These are phyloP conservation scores for Neoarthrinium moseri DNA, from an alignment of 2,329 filamentous ascomycete genomes.

Conservation along the genomic window DNA sequence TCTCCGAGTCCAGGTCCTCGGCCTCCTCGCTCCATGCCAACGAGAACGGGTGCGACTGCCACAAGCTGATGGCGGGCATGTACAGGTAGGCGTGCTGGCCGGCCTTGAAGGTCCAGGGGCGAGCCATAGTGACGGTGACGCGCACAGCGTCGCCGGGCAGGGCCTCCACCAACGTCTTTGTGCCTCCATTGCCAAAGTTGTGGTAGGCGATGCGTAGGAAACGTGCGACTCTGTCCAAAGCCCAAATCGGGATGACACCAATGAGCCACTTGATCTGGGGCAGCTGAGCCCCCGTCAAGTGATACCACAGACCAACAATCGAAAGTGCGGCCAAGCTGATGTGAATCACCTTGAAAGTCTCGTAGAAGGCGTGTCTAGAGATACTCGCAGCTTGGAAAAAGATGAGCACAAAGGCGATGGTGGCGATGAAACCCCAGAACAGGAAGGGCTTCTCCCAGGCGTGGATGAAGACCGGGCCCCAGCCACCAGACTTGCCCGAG, in stretches of 20 bases:
- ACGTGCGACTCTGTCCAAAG: conserved; percentile 59
- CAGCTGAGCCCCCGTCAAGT: conserved; percentile 54
- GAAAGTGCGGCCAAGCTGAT: conserved; percentile 60
- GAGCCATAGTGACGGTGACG: conserved; percentile 70
- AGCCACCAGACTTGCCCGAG: conserved; percentile 41
- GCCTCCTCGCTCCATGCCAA: conserved; percentile 74
- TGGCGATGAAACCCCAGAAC: conserved; percentile 62
- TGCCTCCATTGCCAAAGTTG: conserved; percentile 67
- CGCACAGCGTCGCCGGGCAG: conserved; percentile 74
- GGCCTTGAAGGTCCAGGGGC: conserved; percentile 73
- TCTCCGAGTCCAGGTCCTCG: conserved; percentile 48
- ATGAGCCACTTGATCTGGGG: conserved; percentile 59
- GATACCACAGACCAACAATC: conserved; percentile 67
- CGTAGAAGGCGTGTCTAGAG: conserved; percentile 76
- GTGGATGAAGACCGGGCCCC: conserved; percentile 39
- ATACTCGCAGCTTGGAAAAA: conserved; percentile 68
- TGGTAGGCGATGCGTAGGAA: conserved; percentile 60
- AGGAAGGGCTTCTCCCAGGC: conserved; percentile 45
- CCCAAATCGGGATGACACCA: conserved; percentile 66
- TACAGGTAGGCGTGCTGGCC: conserved; percentile 81
- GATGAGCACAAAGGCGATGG: conserved; percentile 60
- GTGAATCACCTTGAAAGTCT: conserved; percentile 73
- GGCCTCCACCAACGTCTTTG: conserved; percentile 69
- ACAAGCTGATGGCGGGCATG: conserved; percentile 68
- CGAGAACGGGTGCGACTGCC: conserved; percentile 78